A percentile compares a stretch with the other conserved stretches of the same genome.
Conservation (phyloP, 2,329 filamentous ascomycete genomes). For the Samsoniella hepiali region DNA sequence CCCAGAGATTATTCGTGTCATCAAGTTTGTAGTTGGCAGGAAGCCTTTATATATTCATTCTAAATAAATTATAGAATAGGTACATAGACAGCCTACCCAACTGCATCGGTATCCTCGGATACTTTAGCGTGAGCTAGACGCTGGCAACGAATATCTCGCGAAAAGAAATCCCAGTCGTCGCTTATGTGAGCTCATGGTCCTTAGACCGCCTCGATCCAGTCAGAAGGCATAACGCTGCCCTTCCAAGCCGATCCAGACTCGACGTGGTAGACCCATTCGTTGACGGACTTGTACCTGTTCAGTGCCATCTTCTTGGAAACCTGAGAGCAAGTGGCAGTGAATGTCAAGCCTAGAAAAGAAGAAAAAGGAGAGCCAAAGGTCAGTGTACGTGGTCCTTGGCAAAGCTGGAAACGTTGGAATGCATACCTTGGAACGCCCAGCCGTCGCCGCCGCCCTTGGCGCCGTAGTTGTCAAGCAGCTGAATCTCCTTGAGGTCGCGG, state of each 20-base stretch:
- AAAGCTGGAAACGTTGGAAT: neutral
- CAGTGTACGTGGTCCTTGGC: neutral
- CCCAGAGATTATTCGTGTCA: too few relatives aligned
- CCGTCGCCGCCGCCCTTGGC: neutral
- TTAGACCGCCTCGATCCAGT: neutral
- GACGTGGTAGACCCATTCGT: neutral
- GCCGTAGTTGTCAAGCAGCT: neutral
- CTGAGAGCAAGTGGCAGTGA: neutral
- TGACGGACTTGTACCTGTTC: neutral
- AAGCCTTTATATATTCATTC: neutral
- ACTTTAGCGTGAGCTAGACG: too few relatives aligned
- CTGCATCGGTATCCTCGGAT: too few relatives aligned
- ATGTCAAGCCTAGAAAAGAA: neutral
- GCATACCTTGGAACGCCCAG: neutral
- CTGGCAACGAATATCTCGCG: too few relatives aligned
- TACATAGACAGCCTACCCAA: neutral
- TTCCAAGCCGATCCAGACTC: neutral
- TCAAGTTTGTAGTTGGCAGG: neutral
- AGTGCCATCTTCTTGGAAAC: neutral
- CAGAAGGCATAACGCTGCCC: neutral
- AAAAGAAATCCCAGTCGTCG: too few relatives aligned
- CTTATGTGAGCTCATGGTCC: neutral
- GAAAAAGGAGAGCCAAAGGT: neutral
- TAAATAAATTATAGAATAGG: neutral
- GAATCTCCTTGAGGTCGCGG: neutral